A percentile compares a stretch with the other conserved stretches of the same genome.
These are phyloP conservation scores for Xanthoconium stramineum DNA, from an alignment of 768 basidiomycete genomes.

Conservation along the genomic window DNA sequence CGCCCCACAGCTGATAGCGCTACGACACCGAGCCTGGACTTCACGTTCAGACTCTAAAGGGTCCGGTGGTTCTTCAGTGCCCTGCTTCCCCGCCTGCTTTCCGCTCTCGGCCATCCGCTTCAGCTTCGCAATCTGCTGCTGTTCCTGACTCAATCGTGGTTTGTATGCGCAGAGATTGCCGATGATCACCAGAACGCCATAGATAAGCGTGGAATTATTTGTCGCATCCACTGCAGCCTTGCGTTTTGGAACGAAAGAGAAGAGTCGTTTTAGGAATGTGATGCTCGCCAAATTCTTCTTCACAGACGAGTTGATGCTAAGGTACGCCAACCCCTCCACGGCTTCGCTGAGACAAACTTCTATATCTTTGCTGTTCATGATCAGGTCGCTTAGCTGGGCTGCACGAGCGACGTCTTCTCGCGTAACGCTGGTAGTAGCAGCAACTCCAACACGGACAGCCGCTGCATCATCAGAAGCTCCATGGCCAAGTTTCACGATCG, in stretches of 20 bases:
- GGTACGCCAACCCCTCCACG: conserved; percentile 84
- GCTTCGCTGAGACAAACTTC: conserved; percentile 53
- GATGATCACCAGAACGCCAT: conserved; percentile 75
- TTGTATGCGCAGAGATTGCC: conserved; percentile 71
- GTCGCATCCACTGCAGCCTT: conserved; percentile 34
- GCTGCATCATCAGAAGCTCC: conserved; percentile 47
- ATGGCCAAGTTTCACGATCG: conserved; percentile 74
- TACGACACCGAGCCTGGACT: conserved; percentile 59
- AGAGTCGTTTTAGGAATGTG: conserved; percentile 54
- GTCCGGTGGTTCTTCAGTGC: conserved; percentile 28
- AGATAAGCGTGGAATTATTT: conserved; percentile 56
- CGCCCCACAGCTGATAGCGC: conserved; percentile 58
- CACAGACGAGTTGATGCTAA: conserved; percentile 59
- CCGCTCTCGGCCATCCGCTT: conserved; percentile 63
- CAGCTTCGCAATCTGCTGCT: conserved; percentile 78
- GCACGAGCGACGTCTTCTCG: conserved; percentile 46
- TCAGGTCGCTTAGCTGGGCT: conserved; percentile 53
- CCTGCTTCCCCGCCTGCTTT: conserved; percentile 32
- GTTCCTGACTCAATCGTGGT: conserved; percentile 72
- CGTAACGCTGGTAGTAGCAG: conserved; percentile 2
- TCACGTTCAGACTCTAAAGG: conserved; percentile 61
- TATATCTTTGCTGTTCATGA: conserved; percentile 39
- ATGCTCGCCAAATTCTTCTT: conserved; percentile 62
- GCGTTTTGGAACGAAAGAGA: conserved; percentile 52
- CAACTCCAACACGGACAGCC: conserved; percentile 12